Evolutionary conservation across 352 stramenopile genomes (phyloP), one percentile per base, ranked within the genome.

Genomic region (Phytophthora foliorum): DNA sequence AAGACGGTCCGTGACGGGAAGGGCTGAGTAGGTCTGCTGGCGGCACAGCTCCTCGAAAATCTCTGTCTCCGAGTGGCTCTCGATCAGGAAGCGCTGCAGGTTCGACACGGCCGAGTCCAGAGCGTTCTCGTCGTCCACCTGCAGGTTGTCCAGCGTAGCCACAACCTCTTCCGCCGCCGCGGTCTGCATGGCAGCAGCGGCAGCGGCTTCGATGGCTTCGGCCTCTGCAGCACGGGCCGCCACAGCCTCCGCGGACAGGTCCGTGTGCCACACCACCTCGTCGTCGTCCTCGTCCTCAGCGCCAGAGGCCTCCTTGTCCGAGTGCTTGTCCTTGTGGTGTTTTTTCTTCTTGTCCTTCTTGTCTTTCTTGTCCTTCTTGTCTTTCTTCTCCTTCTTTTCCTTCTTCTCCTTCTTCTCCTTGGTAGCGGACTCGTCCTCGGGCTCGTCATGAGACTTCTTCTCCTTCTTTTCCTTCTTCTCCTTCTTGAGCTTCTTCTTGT

Each of bases 1-100:
- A 57, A 98, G 86, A 66, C 94, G 96, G 64, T 98, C 94, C 50
- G 95, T 94, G 50, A 96, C 90, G 46, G 97, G 97, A 32, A 99
- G 76, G 51, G 89, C 86, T 1, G 80, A 78, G 67, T 92, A 86
- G 62, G 97, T 99, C 80, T 99, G 95, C 76, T 98, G 92, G 57
- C 97, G 97, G 55, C 93, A 93, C 3, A 99, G 77, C 39, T 97
- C 86, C 27, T 99, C 96, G 17, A 88, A 93, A 46, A 92, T 88
- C 56, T 92, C 86, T 0, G 56, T 25, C 36, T 81, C 72, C n/a
- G 84, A 81, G 67, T 90, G 83, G 41, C 34, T 80, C 19, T 73
- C 58, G 8, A 53, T 27, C 51, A 95, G 51, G 72, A 82, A 94
- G 25, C 82, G 76, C 75, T 91, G 65, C 27, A 94, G 36, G 63